phyloP scores from a whole-genome alignment of 192 early-diverging fungal species.

The Gigaspora rosea region DNA sequence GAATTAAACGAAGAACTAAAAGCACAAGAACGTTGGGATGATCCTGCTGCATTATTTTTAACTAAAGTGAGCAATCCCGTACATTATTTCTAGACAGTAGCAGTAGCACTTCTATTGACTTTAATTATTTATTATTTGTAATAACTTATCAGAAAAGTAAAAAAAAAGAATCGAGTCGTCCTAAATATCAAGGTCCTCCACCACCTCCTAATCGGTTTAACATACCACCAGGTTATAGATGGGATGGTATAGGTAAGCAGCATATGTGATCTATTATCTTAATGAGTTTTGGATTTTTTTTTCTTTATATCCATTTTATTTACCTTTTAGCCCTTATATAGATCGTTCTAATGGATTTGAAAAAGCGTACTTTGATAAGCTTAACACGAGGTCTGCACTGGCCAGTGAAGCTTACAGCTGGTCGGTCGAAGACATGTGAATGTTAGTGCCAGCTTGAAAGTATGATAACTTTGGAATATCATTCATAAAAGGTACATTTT shows the following conservation, averaged over 20 bases:
- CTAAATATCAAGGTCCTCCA: slow-evolving; percentile 58
- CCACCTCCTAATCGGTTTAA: slow-evolving; percentile 66
- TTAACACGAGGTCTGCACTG: slow-evolving; percentile 35
- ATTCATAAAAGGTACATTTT: too few species aligned
- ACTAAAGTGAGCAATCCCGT: slow-evolving; percentile 38
- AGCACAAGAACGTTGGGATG: slow-evolving; percentile 62
- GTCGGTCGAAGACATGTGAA: slow-evolving; percentile 66
- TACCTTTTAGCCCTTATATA: slow-evolving; percentile 5
- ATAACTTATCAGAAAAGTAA: slow-evolving; percentile 41
- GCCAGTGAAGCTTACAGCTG: slow-evolving; percentile 57
- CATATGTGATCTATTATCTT: slow-evolving; percentile 29
- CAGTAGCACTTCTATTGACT: background rate
- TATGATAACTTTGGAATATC: too few species aligned
- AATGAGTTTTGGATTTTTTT: background rate
- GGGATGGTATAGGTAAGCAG: slow-evolving; percentile 61
- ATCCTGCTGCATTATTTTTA: slow-evolving; percentile 62
- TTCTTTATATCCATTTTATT: background rate
- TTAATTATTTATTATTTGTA: background rate
- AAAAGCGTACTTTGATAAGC: slow-evolving; percentile 49
- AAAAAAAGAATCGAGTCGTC: slow-evolving; percentile 38
- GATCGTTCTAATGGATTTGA: slow-evolving; percentile 67
- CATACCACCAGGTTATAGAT: slow-evolving; percentile 66
- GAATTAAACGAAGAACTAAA: slow-evolving; percentile 66
- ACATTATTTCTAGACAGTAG: background rate
- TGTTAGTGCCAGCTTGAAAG: too few species aligned